Evolutionary conservation across 352 stramenopile genomes (phyloP).

Genomic region (Phytophthora pini): DNA sequence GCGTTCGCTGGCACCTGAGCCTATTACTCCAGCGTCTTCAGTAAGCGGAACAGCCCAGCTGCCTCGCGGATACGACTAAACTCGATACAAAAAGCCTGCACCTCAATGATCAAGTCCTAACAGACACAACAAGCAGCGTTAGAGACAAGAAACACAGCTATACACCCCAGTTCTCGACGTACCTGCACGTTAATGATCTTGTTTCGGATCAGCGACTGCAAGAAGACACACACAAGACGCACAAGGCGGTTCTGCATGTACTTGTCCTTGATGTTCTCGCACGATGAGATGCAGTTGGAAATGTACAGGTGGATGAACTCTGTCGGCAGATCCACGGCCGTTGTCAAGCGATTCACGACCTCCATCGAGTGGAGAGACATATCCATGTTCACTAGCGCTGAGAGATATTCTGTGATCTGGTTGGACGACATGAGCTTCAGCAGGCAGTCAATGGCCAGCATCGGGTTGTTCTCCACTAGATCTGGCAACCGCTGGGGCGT

Average conservation of each 20-base stretch:
- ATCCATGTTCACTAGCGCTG: conserved; percentile 98
- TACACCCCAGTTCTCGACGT: conserved; percentile 21
- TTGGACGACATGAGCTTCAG: conserved; percentile 91
- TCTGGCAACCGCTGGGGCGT: conserved; percentile 94
- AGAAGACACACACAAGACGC: conserved; percentile 97
- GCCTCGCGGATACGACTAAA: conserved; percentile 98
- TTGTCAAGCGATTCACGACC: conserved; percentile 94
- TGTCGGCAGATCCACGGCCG: conserved; percentile 92
- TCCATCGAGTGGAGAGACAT: conserved; percentile 99
- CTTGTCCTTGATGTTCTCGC: conserved; percentile 99
- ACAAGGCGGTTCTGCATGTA: conserved; percentile 98
- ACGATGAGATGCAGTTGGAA: conserved; percentile 98
- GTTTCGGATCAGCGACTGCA: conserved; percentile 98
- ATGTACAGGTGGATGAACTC: conserved; percentile 99
- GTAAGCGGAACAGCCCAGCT: conserved; percentile 95
- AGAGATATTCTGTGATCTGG: conserved; percentile 97
- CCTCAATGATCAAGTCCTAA: conserved; percentile 98
- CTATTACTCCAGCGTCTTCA: conserved; percentile 96
- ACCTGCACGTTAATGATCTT: conserved; percentile 99
- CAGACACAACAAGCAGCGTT: conserved; percentile 23
- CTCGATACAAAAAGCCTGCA: conserved; percentile 99
- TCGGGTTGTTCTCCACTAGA: conserved; percentile 98
- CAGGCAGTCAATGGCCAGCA: conserved; percentile 97
- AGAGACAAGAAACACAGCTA: conserved; percentile 9
- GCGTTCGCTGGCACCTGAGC: conserved; percentile 34